phyloP scores from a whole-genome alignment of 2,329 filamentous ascomycete genomes.

The Diaporthe batatas region DNA sequence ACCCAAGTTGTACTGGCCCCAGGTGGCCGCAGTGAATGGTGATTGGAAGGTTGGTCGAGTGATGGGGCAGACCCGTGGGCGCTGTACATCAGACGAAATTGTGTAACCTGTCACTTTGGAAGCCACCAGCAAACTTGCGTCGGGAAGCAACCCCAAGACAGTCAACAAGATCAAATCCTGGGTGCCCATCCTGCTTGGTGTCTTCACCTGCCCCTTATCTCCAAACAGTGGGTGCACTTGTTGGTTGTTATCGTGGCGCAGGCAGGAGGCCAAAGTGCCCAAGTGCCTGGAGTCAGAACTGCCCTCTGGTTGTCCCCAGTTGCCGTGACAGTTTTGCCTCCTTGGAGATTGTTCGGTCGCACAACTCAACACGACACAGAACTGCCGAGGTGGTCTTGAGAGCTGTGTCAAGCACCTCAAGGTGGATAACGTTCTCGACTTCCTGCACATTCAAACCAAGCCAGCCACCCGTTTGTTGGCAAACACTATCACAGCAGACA shows the following conservation, averaged over 20 bases:
- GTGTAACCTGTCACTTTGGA: constrained; percentile 31
- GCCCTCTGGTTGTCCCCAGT: too few species aligned
- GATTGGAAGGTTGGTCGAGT: neutral
- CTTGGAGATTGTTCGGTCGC: neutral
- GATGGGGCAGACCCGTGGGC: neutral
- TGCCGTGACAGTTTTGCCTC: neutral
- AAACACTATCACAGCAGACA: neutral
- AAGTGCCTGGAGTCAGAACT: neutral
- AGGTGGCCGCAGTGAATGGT: neutral
- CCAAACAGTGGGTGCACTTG: neutral
- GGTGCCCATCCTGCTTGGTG: neutral
- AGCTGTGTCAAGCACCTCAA: neutral
- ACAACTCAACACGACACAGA: neutral
- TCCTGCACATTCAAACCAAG: neutral
- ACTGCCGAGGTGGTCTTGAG: neutral
- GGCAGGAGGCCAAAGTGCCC: neutral
- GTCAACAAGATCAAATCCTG: neutral
- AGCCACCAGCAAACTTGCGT: constrained; percentile 38
- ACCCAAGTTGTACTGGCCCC: neutral
- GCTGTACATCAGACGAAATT: constrained; percentile 2
- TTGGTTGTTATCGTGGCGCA: neutral
- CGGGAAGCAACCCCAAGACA: neutral
- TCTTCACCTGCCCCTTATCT: neutral
- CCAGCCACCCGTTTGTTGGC: neutral
- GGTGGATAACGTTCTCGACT: neutral